Evolutionary conservation across 2,329 filamentous ascomycete species (phyloP), one percentile per base, ranked within the genome.

Genomic region (Colletotrichum noveboracense): DNA sequence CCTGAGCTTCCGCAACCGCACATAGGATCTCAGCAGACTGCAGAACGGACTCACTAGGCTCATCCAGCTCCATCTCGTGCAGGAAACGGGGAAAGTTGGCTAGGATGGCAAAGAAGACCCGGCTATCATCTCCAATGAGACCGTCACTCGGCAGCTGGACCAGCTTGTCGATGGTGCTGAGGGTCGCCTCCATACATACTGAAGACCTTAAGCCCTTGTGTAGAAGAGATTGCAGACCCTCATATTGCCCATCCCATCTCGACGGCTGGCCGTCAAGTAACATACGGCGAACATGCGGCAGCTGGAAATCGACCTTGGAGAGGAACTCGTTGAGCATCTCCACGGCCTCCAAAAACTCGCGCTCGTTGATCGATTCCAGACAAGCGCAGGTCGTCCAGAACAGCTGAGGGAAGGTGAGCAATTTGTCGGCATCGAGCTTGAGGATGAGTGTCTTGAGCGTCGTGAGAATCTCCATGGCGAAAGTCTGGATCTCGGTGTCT

Each of bases 371-470:
- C 0, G 97, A 98, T 81, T 98, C 96, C 24, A 99, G 87, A 82
- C 97, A 99, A 13, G 97, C 97, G 80, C 96, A 98, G 0, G 95
- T 98, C 1, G 96, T 98, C 97, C 97, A 99, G 85, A 99, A 98
- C 1, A 99, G 88, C 81, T 98, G 96, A 3, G 97, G 97, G 78
- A 98, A 98, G n/a, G 93, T 92, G 64, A 98, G 85, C 3, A 99
- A 89, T 82, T 96, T 94, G 48, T 94, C 91, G 1, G 94, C 89
- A 24, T 96, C 93, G 32, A 98, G 87, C 71, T 96, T 97, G 78
- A 93, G 91, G 73, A 99, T 98, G 60, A 99, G 94, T 0, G 96
- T 96, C 81, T 97, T 96, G 67, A 99, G 85, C 0, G 97, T 99
- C 0, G 96, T 98, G 69, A 99, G 85, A 73, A 99, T 98, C 82